Base-by-base conservation (phyloP, 129 eudicot species). In the Flaveria linearis region DNA sequence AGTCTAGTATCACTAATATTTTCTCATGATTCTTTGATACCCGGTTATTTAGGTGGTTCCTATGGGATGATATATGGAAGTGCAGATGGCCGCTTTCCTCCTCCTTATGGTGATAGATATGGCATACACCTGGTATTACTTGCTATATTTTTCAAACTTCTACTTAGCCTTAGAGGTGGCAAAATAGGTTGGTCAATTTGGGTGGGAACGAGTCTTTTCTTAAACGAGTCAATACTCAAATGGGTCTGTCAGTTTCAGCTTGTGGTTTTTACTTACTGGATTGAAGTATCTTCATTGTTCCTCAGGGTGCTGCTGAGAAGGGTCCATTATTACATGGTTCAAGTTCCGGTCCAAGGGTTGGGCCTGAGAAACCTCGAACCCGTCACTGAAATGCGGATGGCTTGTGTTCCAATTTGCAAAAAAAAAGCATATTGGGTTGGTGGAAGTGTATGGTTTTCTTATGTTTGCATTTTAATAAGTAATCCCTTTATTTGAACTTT, bases 241-340 rank as follows among this genome's bases (percentile, higher is more conserved):
- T 33, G 45, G 69, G 22, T 2, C 13, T 4, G 69, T 15, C 26
- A 33, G 10, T 33, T 62, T 28, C 5, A 15, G 69, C 22, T 30
- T 63, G 60, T 71, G 52, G 56, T 55, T 43, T 57, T n/a, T 61
- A 14, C 71, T 23, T 56, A 46, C 13, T 74, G 45, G 57, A 62
- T 71, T 71, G 75, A 71, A 71, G 75, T 51, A 36, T 53, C 57
- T 74, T 18, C 61, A 13, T 68, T 78, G 68, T 80, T 75, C 57
- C 25, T 78, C 84, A 93, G 96, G 92, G 91, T 85, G 84, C 88
- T 77, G 80, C 84, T 77, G 91, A 86, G 84, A 90, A 90, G 85
- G 98, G 87, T 80, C 63, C 83, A 74, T 22, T 80, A 16, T 90
- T 80, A 16, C 88, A 93, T 82, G 98, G 89, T 78, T 76, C 89